Conservation (phyloP, 768 basidiomycete species). For the Fistulinella prunicolor region DNA sequence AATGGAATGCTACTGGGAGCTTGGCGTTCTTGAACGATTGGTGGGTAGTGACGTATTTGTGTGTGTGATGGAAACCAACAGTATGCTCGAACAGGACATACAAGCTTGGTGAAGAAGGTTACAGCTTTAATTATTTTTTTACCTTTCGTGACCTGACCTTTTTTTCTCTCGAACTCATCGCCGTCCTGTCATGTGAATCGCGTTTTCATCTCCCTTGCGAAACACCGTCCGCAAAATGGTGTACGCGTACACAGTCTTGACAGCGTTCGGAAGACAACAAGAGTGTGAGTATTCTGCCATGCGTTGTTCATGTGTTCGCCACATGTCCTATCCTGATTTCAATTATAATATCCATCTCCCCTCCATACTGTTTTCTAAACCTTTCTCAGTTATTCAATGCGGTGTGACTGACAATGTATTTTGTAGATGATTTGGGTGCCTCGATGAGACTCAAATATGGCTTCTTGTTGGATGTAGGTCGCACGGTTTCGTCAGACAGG, state of each 20-base stretch:
- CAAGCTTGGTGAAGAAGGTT: conserved; percentile 85
- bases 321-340: too few species aligned
- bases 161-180: background rate
- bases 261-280: conserved; percentile 89
- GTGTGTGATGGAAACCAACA: conserved; percentile 1
- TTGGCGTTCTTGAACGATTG: conserved; percentile 81
- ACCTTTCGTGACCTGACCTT: background rate
- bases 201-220: too few species aligned
- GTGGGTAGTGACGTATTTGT: conserved; percentile 37
- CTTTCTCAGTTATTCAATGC: background rate
- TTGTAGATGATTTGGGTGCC: conserved; percentile 61
- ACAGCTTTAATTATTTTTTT: background rate
- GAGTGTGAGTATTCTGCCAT: conserved; percentile 50
- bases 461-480: conserved; percentile 57
- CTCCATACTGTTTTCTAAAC: too few species aligned
- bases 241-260: conserved; percentile 53
- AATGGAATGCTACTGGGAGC: conserved; percentile 63
- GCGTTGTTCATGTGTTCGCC: too few species aligned
- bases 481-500: background rate
- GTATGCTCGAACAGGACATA: conserved; percentile 58
- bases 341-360: too few species aligned
- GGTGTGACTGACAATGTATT: background rate
- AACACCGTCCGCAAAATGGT: too few species aligned
- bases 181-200: too few species aligned
- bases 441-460: conserved; percentile 79